Evolutionary conservation across 805 yeast species (phyloP).

Genomic region (Candida glaebosa): DNA sequence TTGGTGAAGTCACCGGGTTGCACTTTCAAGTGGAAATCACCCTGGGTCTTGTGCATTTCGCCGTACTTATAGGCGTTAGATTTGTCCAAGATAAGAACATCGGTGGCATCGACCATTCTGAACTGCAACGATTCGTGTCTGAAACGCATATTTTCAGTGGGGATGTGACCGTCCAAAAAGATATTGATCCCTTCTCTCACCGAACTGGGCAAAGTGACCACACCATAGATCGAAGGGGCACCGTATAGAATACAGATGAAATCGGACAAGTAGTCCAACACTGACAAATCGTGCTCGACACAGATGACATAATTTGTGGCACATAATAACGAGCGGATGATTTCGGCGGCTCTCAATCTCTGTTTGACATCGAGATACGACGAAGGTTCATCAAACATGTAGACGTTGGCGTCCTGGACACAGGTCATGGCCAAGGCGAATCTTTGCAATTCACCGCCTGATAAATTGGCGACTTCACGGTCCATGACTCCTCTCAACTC

Average conservation of each 20-base stretch:
- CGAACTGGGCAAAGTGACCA: slow-evolving; percentile 91
- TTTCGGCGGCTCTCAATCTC: slow-evolving; percentile 95
- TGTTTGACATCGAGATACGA: slow-evolving; percentile 98
- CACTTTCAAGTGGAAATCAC: slow-evolving; percentile 85
- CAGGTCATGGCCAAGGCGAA: slow-evolving; percentile 98
- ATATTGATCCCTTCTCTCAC: slow-evolving; percentile 99
- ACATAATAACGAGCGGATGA: slow-evolving; percentile 79
- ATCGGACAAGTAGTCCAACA: slow-evolving; percentile 94
- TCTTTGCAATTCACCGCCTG: slow-evolving; percentile 99
- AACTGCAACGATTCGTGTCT: slow-evolving; percentile 95
- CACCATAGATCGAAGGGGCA: slow-evolving; percentile 98
- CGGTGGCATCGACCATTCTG: slow-evolving; percentile 87
- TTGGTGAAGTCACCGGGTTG: slow-evolving; percentile 90
- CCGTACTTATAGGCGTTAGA: slow-evolving; percentile 78
- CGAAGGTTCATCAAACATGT: slow-evolving; percentile 99
- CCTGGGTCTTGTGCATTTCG: slow-evolving; percentile 84
- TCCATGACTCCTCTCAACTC: slow-evolving; percentile 73
- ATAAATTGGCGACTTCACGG: slow-evolving; percentile 85
- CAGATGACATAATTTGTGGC: slow-evolving; percentile 85
- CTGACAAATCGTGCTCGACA: slow-evolving; percentile 98
- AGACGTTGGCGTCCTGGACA: slow-evolving; percentile 90
- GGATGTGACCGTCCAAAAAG: slow-evolving; percentile 96
- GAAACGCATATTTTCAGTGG: slow-evolving; percentile 94
- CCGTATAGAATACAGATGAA: slow-evolving; percentile 96
- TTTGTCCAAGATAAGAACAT: slow-evolving; percentile 70